Conservation (phyloP, 208 protist genomes). For the Porcisia deanei region DNA sequence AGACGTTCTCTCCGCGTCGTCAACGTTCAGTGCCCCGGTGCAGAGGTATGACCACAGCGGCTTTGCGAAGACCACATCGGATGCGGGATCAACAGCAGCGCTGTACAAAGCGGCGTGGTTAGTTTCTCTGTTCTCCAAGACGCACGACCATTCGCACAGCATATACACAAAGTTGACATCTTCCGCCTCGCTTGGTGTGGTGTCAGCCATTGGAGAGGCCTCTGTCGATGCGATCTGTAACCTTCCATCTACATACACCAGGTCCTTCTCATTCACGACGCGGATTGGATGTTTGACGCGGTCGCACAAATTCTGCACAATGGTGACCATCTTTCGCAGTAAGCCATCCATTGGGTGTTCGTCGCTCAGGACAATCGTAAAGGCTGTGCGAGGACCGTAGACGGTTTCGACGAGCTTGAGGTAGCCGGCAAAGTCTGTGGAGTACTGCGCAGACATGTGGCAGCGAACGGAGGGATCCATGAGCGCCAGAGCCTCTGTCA, state of each 20-base stretch:
- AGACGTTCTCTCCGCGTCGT: slow-evolving; percentile 7
- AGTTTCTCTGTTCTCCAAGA: slow-evolving; percentile 34
- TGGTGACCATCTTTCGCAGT: slow-evolving; percentile 35
- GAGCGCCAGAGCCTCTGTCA: slow-evolving; percentile 20
- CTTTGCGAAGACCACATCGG: slow-evolving; percentile 78
- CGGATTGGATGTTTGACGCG: slow-evolving; percentile 54
- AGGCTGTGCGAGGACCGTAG: slow-evolving; percentile 54
- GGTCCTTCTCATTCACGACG: slow-evolving; percentile 51
- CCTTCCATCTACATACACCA: slow-evolving; percentile 40
- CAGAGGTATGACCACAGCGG: slow-evolving; percentile 68
- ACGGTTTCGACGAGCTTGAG: slow-evolving; percentile 48
- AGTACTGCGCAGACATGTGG: slow-evolving; percentile 37
- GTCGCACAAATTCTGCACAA: slow-evolving; percentile 46
- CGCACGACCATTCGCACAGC: slow-evolving; percentile 53
- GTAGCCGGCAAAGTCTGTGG: slow-evolving; percentile 57
- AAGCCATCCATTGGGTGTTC: slow-evolving; percentile 30
- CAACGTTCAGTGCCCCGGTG: slow-evolving; percentile 43
- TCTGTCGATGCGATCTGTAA: slow-evolving; percentile 31
- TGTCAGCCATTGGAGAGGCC: slow-evolving; percentile 6
- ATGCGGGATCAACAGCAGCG: slow-evolving; percentile 46
- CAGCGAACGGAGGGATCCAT: slow-evolving; percentile 29
- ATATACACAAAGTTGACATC: slow-evolving; percentile 64
- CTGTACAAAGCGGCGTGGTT: slow-evolving; percentile 47
- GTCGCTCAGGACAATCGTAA: slow-evolving; percentile 53
- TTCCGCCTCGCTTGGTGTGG: slow-evolving; percentile 25